These are phyloP conservation scores for Cytospora chrysosperma DNA, from an alignment of 2,329 filamentous ascomycete genomes.

Conservation along the genomic window DNA sequence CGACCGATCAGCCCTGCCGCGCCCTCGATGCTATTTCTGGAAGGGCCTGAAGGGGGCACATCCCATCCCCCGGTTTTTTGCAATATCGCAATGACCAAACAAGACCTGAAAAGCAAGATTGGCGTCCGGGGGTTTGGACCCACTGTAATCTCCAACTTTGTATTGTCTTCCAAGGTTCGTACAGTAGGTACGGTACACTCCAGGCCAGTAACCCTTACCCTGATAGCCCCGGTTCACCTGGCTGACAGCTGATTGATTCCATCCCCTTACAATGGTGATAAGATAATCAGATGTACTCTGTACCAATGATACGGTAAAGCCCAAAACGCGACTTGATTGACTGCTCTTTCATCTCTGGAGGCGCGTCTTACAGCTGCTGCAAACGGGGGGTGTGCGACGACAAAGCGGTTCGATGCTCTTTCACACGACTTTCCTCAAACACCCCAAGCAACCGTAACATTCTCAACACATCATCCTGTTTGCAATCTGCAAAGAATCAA, in stretches of 20 bases:
- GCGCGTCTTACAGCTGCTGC: neutral
- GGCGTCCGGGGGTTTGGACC: neutral
- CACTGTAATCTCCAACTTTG: neutral
- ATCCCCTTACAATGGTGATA: neutral
- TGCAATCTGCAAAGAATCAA: neutral
- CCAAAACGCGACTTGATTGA: neutral
- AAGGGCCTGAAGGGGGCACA: neutral
- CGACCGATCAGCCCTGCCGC: neutral
- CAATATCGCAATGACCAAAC: neutral
- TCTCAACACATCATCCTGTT: neutral
- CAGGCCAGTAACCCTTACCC: slow-evolving; percentile 5
- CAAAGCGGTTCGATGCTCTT: neutral
- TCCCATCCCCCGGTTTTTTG: neutral
- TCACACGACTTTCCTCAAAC: neutral
- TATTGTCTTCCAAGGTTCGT: too few species aligned
- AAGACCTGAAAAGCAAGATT: neutral
- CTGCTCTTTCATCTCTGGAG: too few species aligned
- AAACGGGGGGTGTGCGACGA: neutral
- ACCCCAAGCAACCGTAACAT: neutral
- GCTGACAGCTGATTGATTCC: too few species aligned
- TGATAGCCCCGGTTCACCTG: neutral
- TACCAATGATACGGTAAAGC: too few species aligned
- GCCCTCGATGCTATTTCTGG: neutral
- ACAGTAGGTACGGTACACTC: too few species aligned
- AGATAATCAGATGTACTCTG: too few species aligned